Evolutionary conservation across 2,329 filamentous ascomycete species (phyloP), one percentile per base, ranked within the genome.

Genomic region (Epicoccum nigrum): DNA sequence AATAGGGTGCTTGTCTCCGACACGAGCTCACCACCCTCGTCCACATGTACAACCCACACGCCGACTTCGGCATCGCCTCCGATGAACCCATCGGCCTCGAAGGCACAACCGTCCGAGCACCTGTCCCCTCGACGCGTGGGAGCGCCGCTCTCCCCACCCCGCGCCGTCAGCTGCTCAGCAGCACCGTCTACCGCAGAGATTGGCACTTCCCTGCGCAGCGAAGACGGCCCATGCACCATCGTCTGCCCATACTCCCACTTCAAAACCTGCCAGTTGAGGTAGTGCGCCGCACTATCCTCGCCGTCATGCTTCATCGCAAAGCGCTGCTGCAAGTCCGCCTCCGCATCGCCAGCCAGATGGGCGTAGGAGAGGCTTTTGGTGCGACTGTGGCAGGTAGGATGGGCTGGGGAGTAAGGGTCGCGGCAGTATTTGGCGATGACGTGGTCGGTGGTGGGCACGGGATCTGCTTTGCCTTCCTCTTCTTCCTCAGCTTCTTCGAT

Each of bases 211-310:
- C 9, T 27, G 12, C 40, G 30, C 15, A 54, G 23, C 4, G 23
- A 35, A 3, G 33, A 44, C 15, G 23, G 34, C 9, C 51, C 51
- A 27, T 48, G 40, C 7, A 54, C 40, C 19, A 49, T 20, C 4
- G 17, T 38, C 38, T 42, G 31, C 2, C 38, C 38, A 20, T 37
- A 15, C 2, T 49, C 38, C 31, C 25, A 41, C 31, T 49, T 49
- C 16, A 43, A n/a, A 2, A 8, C 9, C 16, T 21, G 41, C 35
- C 48, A 40, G 11, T 51, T 30, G 23, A 19, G 31, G 25, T 49
- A 49, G 17, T 32, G 40, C 5, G 25, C 28, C 7, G n/a, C 17
- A 15, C 40, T 45, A 9, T 35, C 27, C 8, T 12, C 39, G 4
- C 40, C 33, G 16, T 23, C 20, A 3, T 49, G 38, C 4, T 11